These are phyloP conservation scores for Rhipidocladum racemiflorum DNA, from an alignment of 176 grass and related monocot genomes.

Conservation along the genomic window DNA sequence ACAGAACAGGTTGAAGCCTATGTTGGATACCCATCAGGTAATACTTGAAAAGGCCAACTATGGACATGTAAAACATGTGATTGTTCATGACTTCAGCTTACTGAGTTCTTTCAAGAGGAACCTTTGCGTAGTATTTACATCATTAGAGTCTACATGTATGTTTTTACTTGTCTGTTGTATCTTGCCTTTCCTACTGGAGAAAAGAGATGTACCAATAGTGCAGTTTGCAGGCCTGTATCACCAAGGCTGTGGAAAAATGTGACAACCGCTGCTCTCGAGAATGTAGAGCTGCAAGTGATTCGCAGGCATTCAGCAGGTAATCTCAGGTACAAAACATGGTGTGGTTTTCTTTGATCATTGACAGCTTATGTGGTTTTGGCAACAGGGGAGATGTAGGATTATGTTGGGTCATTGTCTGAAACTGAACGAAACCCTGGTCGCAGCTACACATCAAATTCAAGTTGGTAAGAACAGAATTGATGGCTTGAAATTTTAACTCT, in stretches of 20 bases:
- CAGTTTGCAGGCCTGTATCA: conserved; percentile 53
- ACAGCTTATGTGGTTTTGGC: background rate
- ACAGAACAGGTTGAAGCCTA: background rate
- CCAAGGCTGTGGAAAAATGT: conserved; percentile 65
- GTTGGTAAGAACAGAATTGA: background rate
- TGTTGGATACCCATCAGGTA: background rate
- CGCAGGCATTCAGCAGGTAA: conserved; percentile 14
- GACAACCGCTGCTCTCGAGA: conserved; percentile 50
- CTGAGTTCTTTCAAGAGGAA: background rate
- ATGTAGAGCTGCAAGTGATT: conserved; percentile 56
- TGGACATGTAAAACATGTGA: background rate
- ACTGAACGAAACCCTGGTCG: background rate
- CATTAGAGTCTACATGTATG: conserved; percentile 12
- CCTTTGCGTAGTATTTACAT: background rate
- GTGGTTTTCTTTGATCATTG: background rate
- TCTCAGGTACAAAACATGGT: background rate
- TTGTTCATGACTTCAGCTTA: background rate
- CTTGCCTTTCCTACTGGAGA: background rate
- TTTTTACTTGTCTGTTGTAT: background rate
- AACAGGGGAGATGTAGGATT: background rate
- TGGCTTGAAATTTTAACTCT: background rate
- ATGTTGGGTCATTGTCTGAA: background rate
- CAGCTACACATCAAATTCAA: background rate
- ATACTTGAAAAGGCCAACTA: background rate
- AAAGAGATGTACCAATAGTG: conserved; percentile 58